A percentile compares a stretch with the other conserved stretches of the same genome.
Conservation (phyloP, 1,139 yeast genomes). For the Scheffersomyces quercinus region DNA sequence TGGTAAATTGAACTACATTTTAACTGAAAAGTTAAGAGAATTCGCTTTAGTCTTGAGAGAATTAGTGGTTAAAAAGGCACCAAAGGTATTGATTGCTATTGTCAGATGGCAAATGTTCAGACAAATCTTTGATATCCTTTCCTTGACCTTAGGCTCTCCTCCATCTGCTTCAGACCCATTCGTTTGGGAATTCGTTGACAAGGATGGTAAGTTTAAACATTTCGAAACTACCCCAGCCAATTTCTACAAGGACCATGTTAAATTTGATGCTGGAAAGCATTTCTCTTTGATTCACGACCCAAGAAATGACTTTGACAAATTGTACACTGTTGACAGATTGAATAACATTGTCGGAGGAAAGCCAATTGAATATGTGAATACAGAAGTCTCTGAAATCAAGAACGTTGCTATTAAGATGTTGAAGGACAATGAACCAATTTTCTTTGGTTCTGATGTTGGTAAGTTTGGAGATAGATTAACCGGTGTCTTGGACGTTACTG, state of each 20-base stretch:
- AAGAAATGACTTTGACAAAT: constrained; percentile 61
- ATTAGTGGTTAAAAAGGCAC: constrained; percentile 31
- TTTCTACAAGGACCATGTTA: constrained; percentile 58
- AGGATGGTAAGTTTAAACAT: constrained; percentile 61
- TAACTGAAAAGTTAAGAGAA: constrained; percentile 72
- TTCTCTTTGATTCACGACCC: constrained; percentile 81
- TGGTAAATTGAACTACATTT: constrained; percentile 55
- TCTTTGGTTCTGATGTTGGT: constrained; percentile 88
- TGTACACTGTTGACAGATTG: constrained; percentile 69
- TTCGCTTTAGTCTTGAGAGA: constrained; percentile 67
- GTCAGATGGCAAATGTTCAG: constrained; percentile 54
- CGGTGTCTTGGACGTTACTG: constrained; percentile 70
- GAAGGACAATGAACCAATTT: constrained; percentile 71
- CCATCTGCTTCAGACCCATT: constrained; percentile 69
- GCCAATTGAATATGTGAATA: constrained; percentile 68
- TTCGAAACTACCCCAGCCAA: constrained; percentile 61
- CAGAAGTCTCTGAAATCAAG: constrained; percentile 59
- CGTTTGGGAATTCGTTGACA: constrained; percentile 73
- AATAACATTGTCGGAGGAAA: constrained; percentile 72
- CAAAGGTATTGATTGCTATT: constrained; percentile 17
- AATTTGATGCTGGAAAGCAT: constrained; percentile 51
- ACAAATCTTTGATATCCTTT: constrained; percentile 61
- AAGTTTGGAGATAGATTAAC: constrained; percentile 56
- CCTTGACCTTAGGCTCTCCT: constrained; percentile 73
- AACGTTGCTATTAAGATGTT: constrained; percentile 64